These are phyloP conservation scores for Fusarium sp. DNA, from an alignment of 2,329 filamentous ascomycete genomes.

Conservation along the genomic window DNA sequence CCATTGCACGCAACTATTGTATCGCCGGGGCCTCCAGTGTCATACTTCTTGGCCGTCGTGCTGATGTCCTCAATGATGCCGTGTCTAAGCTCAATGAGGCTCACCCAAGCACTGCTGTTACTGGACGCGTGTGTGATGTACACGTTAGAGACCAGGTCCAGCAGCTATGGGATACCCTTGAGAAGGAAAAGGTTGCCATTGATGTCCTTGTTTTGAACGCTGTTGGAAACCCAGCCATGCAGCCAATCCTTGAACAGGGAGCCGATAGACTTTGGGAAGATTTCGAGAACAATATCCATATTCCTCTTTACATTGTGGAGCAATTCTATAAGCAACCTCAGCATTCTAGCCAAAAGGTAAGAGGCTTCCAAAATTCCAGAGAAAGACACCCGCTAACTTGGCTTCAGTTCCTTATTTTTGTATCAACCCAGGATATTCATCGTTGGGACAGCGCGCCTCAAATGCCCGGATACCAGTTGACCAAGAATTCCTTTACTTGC, in stretches of 20 bases:
- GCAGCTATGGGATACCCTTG: constrained; percentile 20
- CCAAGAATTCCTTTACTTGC: constrained; percentile 52
- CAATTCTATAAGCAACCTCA: constrained; percentile 34
- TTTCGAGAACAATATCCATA: constrained; percentile 37
- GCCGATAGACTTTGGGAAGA: constrained; percentile 38
- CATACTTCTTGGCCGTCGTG: constrained; percentile 50
- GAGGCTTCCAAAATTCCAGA: accelerated
- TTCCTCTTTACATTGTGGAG: constrained; percentile 27
- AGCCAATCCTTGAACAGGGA: constrained; percentile 34
- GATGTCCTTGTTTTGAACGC: constrained; percentile 34
- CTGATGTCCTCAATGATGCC: constrained; percentile 11
- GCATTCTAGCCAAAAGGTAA: constrained; percentile 24
- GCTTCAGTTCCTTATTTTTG: constrained; percentile 19
- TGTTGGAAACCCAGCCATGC: constrained; percentile 9
- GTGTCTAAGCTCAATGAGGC: constrained; percentile 14
- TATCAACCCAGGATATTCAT: constrained; percentile 43
- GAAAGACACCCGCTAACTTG: accelerated
- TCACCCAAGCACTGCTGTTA: constrained; percentile 10
- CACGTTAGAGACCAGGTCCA: neutral
- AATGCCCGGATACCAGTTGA: constrained; percentile 49
- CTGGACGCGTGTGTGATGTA: constrained; percentile 13
- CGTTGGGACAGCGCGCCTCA: constrained; percentile 34
- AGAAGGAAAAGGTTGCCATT: neutral
- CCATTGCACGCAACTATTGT: constrained; percentile 69
- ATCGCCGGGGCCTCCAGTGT: constrained; percentile 53